A percentile compares a stretch with the other conserved stretches of the same genome.
These are phyloP conservation scores for Citrus cavaleriei DNA, from an alignment of 345 rosid genomes.

Conservation along the genomic window DNA sequence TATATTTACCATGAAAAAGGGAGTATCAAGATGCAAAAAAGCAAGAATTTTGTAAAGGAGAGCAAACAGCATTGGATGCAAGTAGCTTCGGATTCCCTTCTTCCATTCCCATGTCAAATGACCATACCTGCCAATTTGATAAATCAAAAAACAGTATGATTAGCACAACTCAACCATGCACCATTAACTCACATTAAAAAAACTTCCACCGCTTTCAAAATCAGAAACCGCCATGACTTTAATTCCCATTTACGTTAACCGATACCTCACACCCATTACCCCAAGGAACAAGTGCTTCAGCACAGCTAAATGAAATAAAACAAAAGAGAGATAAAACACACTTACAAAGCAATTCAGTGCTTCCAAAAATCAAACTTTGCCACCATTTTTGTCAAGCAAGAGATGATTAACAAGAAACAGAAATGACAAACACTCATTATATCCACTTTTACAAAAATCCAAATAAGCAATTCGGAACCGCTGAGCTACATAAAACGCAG, in stretches of 20 bases:
- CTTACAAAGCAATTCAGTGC: not conserved
- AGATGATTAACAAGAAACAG: not conserved
- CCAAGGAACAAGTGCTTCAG: not conserved
- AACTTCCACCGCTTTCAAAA: not conserved
- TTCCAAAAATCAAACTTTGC: not conserved
- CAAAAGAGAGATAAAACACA: not conserved
- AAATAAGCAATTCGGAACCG: not conserved
- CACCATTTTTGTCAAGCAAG: not conserved
- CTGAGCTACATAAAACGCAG: not conserved
- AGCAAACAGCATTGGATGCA: slow-evolving; percentile 85
- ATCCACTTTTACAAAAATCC: not conserved
- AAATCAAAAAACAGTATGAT: not conserved
- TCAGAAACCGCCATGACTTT: not conserved
- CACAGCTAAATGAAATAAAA: not conserved
- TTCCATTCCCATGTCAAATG: slow-evolving; percentile 97
- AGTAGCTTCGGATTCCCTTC: slow-evolving; percentile 81
- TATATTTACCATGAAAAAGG: slow-evolving; percentile 61
- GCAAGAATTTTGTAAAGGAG: slow-evolving; percentile 63
- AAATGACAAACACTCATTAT: not conserved
- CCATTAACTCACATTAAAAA: not conserved
- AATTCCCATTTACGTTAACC: not conserved
- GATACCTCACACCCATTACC: not conserved
- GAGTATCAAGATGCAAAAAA: slow-evolving; percentile 62
- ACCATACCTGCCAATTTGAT: slow-evolving; percentile 58
- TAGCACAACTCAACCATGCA: not conserved